A percentile compares a stretch with the other conserved stretches of the same genome.
phyloP scores from a whole-genome alignment of 306 rosid species.

The Echinosophora koreensis region DNA sequence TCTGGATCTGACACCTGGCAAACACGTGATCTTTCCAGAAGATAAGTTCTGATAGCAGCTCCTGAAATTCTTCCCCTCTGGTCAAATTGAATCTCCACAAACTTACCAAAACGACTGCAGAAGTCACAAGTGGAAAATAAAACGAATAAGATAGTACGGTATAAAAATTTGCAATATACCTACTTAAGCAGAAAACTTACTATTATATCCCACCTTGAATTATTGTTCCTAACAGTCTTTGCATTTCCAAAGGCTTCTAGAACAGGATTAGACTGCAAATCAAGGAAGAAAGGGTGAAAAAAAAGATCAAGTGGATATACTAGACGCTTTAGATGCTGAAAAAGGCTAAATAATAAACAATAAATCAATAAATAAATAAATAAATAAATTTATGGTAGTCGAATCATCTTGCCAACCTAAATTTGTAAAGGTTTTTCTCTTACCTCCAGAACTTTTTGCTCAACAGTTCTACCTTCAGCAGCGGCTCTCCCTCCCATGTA shows the following conservation, averaged over 20 bases:
- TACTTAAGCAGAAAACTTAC: conserved; percentile 25
- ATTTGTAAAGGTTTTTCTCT: conserved; percentile 32
- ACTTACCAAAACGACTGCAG: conserved; percentile 90
- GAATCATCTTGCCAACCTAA: conserved; percentile 25
- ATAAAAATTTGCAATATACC: conserved; percentile 22
- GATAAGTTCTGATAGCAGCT: conserved; percentile 89
- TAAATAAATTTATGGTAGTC: neutral
- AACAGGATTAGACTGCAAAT: conserved; percentile 89
- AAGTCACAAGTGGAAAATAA: conserved; percentile 37
- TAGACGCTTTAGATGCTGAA: neutral
- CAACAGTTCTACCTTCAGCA: conserved; percentile 82
- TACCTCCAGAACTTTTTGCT: conserved; percentile 92
- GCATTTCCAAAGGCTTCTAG: conserved; percentile 95
- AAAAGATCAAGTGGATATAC: neutral
- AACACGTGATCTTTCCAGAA: conserved; percentile 93
- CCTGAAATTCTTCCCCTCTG: conserved; percentile 83
- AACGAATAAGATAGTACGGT: conserved; percentile 21
- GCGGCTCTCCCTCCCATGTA: conserved; percentile 95
- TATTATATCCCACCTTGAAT: conserved; percentile 71
- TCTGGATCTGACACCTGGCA: conserved; percentile 89
- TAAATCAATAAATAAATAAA: too few relatives aligned
- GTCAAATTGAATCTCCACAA: conserved; percentile 92
- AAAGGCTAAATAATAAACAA: neutral
- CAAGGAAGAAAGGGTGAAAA: conserved; percentile 11
- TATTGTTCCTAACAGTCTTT: conserved; percentile 86